Base-by-base conservation (phyloP, 805 yeast genomes). In the Metschnikowia bowlesiae region DNA sequence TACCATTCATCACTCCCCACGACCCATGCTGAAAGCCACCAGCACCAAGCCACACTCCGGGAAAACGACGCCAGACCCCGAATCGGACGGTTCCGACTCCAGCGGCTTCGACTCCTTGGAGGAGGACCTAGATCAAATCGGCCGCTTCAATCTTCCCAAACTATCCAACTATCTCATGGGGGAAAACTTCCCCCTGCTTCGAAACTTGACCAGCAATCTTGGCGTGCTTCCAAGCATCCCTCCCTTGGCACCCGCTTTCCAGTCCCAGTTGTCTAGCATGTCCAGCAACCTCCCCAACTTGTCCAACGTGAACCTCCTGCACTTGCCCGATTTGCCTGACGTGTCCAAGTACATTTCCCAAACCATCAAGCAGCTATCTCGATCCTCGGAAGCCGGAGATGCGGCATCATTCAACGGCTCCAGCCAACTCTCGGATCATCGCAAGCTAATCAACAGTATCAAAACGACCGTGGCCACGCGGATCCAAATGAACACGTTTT, bases 71-170 rank as follows among this genome's bases (percentile, higher is more conserved):
- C 29, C 22, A 31, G n/a, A n/a, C 3, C 34, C 45, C 31, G 45
- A 14, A 10, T 8, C 31, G 34, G 45, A 42, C 14, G 53, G 42
- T 6, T 39, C 38, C 22, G 49, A 38, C 43, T 52, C 49, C 44
- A 56, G 58, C 39, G 60, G 55, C 10, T 35, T 48, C 44, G 60
- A 54, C 57, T 74, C 78, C 0, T 55, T 80, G 33, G 69, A 79
- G 0, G 69, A 66, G 22, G 80, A 79, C 8, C 62, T 82, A 45
- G 81, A 82, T 47, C 77, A 71, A 52, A 76, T 82, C 14, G 87
- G 87, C 0, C 59, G 69, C 31, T 62, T 71, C 49, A 73, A 73
- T 47, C 49, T 73, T 38, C 56, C 59, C 7, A 44, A 39, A 14
- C 18, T 54, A 30, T 46, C 55, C 22, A 32, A 46, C 10, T 55